phyloP scores from a whole-genome alignment of 108 stramenopile species.

The Nitzschia sp. region DNA sequence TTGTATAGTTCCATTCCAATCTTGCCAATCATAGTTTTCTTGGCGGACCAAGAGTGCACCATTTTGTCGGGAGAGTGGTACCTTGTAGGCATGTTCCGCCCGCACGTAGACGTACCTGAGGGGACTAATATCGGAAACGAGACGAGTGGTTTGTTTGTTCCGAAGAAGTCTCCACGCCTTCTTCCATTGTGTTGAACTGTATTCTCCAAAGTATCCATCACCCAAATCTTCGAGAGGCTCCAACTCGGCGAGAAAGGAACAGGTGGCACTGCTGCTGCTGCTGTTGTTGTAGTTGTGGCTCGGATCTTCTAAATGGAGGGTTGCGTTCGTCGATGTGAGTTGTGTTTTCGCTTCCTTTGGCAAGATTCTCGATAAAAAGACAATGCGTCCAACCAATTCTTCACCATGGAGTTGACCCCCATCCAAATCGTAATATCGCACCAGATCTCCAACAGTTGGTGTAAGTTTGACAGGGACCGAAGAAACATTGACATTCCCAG shows the following conservation, averaged over 20 bases:
- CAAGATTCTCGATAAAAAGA: slow-evolving; percentile 39
- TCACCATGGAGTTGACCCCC: slow-evolving; percentile 69
- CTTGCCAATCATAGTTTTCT: slow-evolving; percentile 47
- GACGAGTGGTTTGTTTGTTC: slow-evolving; percentile 48
- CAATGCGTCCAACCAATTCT: slow-evolving; percentile 73
- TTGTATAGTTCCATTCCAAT: slow-evolving; percentile 47
- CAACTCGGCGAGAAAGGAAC: slow-evolving; percentile 62
- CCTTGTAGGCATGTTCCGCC: slow-evolving; percentile 73
- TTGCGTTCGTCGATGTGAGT: background rate
- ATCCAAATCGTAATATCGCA: slow-evolving; percentile 80
- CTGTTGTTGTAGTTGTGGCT: slow-evolving; percentile 1
- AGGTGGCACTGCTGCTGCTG: slow-evolving; percentile 23
- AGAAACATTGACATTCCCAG: background rate
- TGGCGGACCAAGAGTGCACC: slow-evolving; percentile 22
- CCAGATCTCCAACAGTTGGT: slow-evolving; percentile 74
- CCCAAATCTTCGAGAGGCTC: slow-evolving; percentile 78
- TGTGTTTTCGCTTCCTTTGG: slow-evolving; percentile 9
- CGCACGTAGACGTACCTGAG: slow-evolving; percentile 69
- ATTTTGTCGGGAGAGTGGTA: slow-evolving; percentile 42
- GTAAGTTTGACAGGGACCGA: slow-evolving; percentile 11
- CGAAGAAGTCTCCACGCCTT: slow-evolving; percentile 27
- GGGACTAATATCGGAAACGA: slow-evolving; percentile 59
- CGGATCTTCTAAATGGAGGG: background rate
- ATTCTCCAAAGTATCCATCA: slow-evolving; percentile 83
- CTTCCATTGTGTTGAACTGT: slow-evolving; percentile 32